A percentile compares a stretch with the other conserved stretches of the same genome.
phyloP scores from a whole-genome alignment of 1,139 yeast genomes.

The Zhuliangozyma parablackwelliae region DNA sequence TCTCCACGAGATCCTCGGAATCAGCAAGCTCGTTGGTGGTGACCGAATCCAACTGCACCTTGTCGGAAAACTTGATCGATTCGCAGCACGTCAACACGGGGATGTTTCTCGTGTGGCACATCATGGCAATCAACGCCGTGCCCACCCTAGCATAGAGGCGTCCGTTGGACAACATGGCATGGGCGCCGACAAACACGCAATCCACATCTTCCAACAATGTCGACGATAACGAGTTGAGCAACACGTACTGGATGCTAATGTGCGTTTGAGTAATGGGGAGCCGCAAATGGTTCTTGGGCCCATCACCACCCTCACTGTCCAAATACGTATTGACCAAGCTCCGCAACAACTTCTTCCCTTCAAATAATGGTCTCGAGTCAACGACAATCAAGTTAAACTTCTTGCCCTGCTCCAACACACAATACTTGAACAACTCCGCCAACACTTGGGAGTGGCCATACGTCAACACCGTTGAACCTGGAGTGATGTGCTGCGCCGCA shows the following conservation, averaged over 20 bases:
- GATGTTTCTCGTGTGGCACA: constrained; percentile 80
- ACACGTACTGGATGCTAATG: constrained; percentile 53
- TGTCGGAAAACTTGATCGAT: constrained; percentile 88
- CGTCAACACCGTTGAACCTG: constrained; percentile 78
- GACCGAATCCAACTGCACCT: constrained; percentile 93
- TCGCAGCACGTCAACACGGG: constrained; percentile 97
- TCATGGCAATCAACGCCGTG: constrained; percentile 88
- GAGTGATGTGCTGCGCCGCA: constrained; percentile 72
- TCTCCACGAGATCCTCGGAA: constrained; percentile 63
- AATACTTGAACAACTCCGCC: constrained; percentile 67
- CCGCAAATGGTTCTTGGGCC: constrained; percentile 9
- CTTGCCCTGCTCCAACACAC: constrained; percentile 58
- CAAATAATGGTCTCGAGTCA: constrained; percentile 94
- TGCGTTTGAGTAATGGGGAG: constrained; percentile 32
- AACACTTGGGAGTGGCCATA: constrained; percentile 88
- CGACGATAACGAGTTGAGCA: constrained; percentile 75
- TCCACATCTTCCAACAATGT: constrained; percentile 77
- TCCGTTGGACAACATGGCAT: constrained; percentile 94
- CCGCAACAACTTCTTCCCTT: constrained; percentile 75
- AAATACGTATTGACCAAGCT: constrained; percentile 43
- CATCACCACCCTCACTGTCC: constrained; percentile 29
- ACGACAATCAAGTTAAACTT: constrained; percentile 78
- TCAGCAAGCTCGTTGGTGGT: constrained; percentile 91
- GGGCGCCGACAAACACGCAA: constrained; percentile 92
- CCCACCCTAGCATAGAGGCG: constrained; percentile 92